Conservation (phyloP, 2,329 filamentous ascomycete genomes). For the Fusarium fracticaudum region DNA sequence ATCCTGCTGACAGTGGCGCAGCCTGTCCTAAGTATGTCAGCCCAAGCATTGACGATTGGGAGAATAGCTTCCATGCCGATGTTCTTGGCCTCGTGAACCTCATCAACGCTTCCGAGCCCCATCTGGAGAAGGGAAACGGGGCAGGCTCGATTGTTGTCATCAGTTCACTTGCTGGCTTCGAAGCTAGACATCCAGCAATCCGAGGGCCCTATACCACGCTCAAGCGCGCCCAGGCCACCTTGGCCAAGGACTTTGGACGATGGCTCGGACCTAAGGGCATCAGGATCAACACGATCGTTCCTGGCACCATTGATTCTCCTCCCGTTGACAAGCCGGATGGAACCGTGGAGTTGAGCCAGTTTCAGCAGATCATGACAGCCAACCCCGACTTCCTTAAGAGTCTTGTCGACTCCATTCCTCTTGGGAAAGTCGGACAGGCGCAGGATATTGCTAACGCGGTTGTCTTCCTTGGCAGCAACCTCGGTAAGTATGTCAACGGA, state of each 20-base stretch:
- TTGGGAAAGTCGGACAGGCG: slow-evolving; percentile 21
- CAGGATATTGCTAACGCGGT: slow-evolving; percentile 40
- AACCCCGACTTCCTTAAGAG: slow-evolving; percentile 11
- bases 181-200: slow-evolving; percentile 11
- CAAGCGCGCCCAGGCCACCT: slow-evolving; percentile 36
- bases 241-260: slow-evolving; percentile 38
- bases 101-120: slow-evolving; percentile 29
- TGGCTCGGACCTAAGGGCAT: slow-evolving; percentile 35
- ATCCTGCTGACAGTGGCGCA: not conserved
- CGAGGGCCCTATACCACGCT: slow-evolving; percentile 34
- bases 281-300: slow-evolving; percentile 37
- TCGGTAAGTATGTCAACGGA: slow-evolving; percentile 36
- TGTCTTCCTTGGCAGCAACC: slow-evolving; percentile 35
- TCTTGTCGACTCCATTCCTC: slow-evolving; percentile 13
- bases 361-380: slow-evolving; percentile 1
- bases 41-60: slow-evolving; percentile 27
- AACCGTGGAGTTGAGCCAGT: slow-evolving; percentile 32
- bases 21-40: slow-evolving; percentile 21
- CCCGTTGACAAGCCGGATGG: slow-evolving; percentile 26
- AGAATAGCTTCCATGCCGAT: slow-evolving; percentile 40
- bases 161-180: slow-evolving; percentile 39
- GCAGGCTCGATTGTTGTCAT: slow-evolving; percentile 40
- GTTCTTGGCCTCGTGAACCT: slow-evolving; percentile 37
- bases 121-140: slow-evolving; percentile 27
- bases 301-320: slow-evolving; percentile 35